Percentiles rank a stretch among this genome's conserved stretches.
phyloP scores from a whole-genome alignment of 2,329 filamentous ascomycete species.

The Zymoseptoria pseudotritici region DNA sequence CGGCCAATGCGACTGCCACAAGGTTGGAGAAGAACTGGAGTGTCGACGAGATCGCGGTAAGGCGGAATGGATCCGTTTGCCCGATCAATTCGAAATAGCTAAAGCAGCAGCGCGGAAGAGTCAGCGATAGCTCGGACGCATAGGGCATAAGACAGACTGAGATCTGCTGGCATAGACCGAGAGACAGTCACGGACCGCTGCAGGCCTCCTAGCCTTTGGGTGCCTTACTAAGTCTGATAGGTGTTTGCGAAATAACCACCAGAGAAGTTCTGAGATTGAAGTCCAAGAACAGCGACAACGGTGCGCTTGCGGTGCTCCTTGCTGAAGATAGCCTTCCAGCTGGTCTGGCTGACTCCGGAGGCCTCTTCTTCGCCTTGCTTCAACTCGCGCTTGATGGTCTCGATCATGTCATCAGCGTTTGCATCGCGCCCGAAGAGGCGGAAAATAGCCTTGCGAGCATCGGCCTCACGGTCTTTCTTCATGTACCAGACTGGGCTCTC shows the following conservation, averaged over 20 bases:
- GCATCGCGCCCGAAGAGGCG: constrained; percentile 17
- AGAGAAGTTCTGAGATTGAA: constrained; percentile 20
- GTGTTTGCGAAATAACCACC: constrained; percentile 19
- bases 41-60: constrained; percentile 20
- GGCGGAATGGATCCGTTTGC: constrained; percentile 17
- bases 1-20: constrained; percentile 15
- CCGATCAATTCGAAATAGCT: constrained; percentile 20
- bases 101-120: no score
- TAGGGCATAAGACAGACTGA: no score
- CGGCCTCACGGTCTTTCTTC: constrained; percentile 53
- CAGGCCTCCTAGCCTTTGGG: no score
- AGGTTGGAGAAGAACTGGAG: constrained; percentile 20
- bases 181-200: no score
- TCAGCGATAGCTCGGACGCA: no score
- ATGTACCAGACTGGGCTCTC: constrained; percentile 86
- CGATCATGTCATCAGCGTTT: constrained; percentile 14
- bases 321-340: constrained; percentile 21
- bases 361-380: constrained; percentile 15
- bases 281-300: constrained; percentile 20
- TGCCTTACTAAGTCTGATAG: constrained; percentile 13
- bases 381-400: constrained; percentile 17
- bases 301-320: constrained; percentile 21
- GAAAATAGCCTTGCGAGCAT: constrained; percentile 46
- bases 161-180: no score
- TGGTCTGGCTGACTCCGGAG: constrained; percentile 20